phyloP scores from a whole-genome alignment of 352 stramenopile genomes.

The Globisporangium cylindrosporum region DNA sequence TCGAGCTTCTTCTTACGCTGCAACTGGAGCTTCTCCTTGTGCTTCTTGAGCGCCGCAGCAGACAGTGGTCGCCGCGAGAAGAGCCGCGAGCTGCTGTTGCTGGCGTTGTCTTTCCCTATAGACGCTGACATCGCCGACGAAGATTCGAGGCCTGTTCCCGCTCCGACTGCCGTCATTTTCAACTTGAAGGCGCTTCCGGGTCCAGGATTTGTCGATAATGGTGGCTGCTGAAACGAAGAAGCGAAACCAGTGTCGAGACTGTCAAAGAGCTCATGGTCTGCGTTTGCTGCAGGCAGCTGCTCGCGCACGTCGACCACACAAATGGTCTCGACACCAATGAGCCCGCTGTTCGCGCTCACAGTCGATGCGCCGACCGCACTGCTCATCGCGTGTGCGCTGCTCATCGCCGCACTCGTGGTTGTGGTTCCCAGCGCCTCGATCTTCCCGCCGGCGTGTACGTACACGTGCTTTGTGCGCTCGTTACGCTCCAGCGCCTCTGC shows the following conservation, averaged over 20 bases:
- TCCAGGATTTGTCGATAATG: slow-evolving; percentile 21
- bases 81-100: slow-evolving; percentile 42
- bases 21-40: slow-evolving; percentile 60
- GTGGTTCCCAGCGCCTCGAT: slow-evolving; percentile 92
- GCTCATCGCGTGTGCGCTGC: slow-evolving; percentile 51
- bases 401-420: slow-evolving; percentile 26
- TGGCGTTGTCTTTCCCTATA: slow-evolving; percentile 35
- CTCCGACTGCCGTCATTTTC: slow-evolving; percentile 40
- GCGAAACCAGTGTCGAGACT: not conserved
- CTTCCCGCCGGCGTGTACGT: slow-evolving; percentile 94
- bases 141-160: slow-evolving; percentile 21
- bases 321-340: slow-evolving; percentile 91
- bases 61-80: slow-evolving; percentile 64
- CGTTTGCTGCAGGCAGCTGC: slow-evolving; percentile 40
- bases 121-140: slow-evolving; percentile 16
- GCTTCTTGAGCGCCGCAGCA: slow-evolving; percentile 63
- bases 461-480: slow-evolving; percentile 92
- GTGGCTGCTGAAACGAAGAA: not conserved
- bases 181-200: slow-evolving; percentile 51
- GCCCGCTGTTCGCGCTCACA: slow-evolving; percentile 22
- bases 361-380: slow-evolving; percentile 24
- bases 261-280: slow-evolving; percentile 11
- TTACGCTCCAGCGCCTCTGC: slow-evolving; percentile 93
- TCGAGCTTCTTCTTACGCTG: slow-evolving; percentile 69
- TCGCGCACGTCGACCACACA: slow-evolving; percentile 94